Conservation (phyloP, 2,329 filamentous ascomycete species). For the Apiospora sp. region DNA sequence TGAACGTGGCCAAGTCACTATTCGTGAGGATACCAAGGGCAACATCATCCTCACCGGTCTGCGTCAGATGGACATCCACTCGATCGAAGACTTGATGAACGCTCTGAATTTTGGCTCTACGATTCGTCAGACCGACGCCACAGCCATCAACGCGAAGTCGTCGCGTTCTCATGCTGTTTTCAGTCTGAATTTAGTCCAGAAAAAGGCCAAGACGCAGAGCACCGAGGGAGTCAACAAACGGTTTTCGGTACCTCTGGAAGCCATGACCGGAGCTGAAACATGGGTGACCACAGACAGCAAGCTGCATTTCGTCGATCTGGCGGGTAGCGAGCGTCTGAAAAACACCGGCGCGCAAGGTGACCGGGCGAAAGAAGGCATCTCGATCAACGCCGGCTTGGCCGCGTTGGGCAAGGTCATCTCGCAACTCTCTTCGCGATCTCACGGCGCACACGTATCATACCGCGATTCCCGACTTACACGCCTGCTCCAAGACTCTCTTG, state of each 20-base stretch:
- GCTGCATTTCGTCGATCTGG: slow-evolving; percentile 96
- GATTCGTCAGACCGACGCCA: slow-evolving; percentile 96
- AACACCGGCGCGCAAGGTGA: slow-evolving; percentile 97
- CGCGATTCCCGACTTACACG: slow-evolving; percentile 97
- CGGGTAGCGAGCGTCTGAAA: slow-evolving; percentile 94
- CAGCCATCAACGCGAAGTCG: slow-evolving; percentile 96
- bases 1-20: slow-evolving; percentile 84
- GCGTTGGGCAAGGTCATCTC: slow-evolving; percentile 98
- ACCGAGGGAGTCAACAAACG: slow-evolving; percentile 72
- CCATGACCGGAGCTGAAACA: slow-evolving; percentile 72
- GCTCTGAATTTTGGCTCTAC: slow-evolving; percentile 91
- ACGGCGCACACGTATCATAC: slow-evolving; percentile 93
- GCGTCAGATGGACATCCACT: slow-evolving; percentile 87
- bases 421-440: slow-evolving; percentile 88
- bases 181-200: slow-evolving; percentile 90
- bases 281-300: slow-evolving; percentile 95
- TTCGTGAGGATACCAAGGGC: slow-evolving; percentile 92
- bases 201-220: slow-evolving; percentile 66
- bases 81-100: slow-evolving; percentile 87
- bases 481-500: slow-evolving; percentile 92
- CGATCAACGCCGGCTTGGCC: slow-evolving; percentile 95
- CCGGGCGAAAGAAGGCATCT: slow-evolving; percentile 93
- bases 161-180: slow-evolving; percentile 98
- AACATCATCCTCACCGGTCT: slow-evolving; percentile 94
- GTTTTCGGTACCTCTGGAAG: slow-evolving; percentile 84